A percentile compares a stretch with the other conserved stretches of the same genome.
phyloP scores from a whole-genome alignment of 2,329 filamentous ascomycete species.

The Penicillium brasilianum region DNA sequence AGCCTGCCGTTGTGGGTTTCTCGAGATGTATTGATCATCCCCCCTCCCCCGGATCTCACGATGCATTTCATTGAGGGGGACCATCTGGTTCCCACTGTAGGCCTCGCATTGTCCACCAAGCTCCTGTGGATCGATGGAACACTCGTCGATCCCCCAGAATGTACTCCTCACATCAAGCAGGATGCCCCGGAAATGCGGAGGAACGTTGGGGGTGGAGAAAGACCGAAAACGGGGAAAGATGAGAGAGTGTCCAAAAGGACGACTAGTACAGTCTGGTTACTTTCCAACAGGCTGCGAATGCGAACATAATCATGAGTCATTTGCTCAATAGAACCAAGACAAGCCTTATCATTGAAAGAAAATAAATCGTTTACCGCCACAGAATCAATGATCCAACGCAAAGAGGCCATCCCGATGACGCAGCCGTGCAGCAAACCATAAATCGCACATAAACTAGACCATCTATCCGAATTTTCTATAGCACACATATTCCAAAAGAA shows the following conservation, averaged over 20 bases:
- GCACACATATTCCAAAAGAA: constrained; percentile 9
- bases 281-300: neutral
- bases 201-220: neutral
- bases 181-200: neutral
- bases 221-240: neutral
- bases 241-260: neutral
- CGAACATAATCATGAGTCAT: neutral
- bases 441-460: constrained; percentile 5
- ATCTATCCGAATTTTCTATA: constrained; percentile 23
- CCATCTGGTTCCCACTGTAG: neutral
- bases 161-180: neutral
- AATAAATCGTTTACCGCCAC: constrained; percentile 11
- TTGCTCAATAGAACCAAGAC: constrained; percentile 1
- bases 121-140: neutral
- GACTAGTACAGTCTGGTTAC: neutral
- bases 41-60: neutral
- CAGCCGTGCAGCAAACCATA: constrained; percentile 6
- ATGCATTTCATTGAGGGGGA: neutral
- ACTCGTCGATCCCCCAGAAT: constrained; percentile 15
- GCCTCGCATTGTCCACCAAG: neutral
- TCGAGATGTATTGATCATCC: neutral
- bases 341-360: neutral
- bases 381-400: constrained; percentile 8
- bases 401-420: constrained; percentile 8
- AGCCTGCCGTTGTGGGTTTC: neutral